Conservation (phyloP, 306 rosid species). For the Astragalus glycyphyllos region DNA sequence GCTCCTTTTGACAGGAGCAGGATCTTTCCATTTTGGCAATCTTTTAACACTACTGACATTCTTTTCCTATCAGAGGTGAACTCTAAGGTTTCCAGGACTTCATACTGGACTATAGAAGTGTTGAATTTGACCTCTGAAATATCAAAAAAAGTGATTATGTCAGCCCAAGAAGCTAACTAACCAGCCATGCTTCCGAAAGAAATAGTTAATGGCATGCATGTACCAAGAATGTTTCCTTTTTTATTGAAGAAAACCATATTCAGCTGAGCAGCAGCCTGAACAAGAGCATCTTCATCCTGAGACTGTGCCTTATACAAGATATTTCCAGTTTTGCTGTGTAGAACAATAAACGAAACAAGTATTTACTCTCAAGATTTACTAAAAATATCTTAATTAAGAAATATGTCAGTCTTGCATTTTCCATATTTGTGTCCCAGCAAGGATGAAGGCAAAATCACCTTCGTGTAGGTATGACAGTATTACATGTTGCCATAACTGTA, state of each 20-base stretch:
- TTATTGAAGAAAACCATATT: slow-evolving; percentile 86
- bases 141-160: slow-evolving; percentile 39
- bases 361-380: slow-evolving; percentile 1
- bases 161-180: slow-evolving; percentile 40
- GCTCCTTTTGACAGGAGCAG: slow-evolving; percentile 94
- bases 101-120: slow-evolving; percentile 68
- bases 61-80: slow-evolving; percentile 98
- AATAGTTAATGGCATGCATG: slow-evolving; percentile 30
- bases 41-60: slow-evolving; percentile 90
- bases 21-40: slow-evolving; percentile 87
- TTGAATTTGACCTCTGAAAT: slow-evolving; percentile 89
- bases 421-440: slow-evolving; percentile 33
- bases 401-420: slow-evolving; percentile 3
- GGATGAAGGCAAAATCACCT: slow-evolving; percentile 63
- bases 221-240: slow-evolving; percentile 78
- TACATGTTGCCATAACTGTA: slow-evolving; percentile 94
- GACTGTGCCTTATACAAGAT: slow-evolving; percentile 95
- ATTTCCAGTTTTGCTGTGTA: slow-evolving; percentile 81
- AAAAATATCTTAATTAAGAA: slow-evolving; percentile 30
- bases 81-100: slow-evolving; percentile 89
- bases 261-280: slow-evolving; percentile 83
- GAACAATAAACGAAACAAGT: slow-evolving; percentile 39
- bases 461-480: slow-evolving; percentile 80
- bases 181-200: slow-evolving; percentile 30
- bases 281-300: slow-evolving; percentile 99